Evolutionary conservation across 495 filamentous ascomycete genomes (phyloP).

Genomic region (Neurospora sp.): DNA sequence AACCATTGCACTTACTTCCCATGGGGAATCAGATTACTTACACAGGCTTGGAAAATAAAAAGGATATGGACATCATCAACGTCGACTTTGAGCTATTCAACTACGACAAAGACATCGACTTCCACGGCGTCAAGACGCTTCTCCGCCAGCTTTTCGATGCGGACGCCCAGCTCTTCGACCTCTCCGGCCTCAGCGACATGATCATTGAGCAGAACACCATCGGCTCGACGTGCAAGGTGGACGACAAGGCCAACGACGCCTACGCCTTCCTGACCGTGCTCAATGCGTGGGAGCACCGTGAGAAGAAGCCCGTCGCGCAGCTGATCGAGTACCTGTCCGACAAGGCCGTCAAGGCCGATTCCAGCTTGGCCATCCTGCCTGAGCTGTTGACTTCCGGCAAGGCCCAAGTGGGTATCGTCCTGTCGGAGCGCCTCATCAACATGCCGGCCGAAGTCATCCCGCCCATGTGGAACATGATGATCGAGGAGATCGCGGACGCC

Average conservation of each 20-base stretch:
- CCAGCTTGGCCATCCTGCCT: constrained; percentile 38
- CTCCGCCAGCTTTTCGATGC: constrained; percentile 89
- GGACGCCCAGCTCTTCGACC: constrained; percentile 72
- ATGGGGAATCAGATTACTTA: neutral
- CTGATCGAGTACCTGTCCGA: constrained; percentile 61
- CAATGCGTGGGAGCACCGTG: constrained; percentile 71
- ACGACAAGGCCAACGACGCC: constrained; percentile 86
- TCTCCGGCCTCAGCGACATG: constrained; percentile 76
- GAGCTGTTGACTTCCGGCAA: constrained; percentile 45
- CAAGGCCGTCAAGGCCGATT: constrained; percentile 34
- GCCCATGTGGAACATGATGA: constrained; percentile 93
- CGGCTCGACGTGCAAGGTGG: constrained; percentile 91
- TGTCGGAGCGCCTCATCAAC: constrained; percentile 90
- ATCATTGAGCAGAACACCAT: constrained; percentile 81
- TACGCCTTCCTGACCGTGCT: constrained; percentile 90
- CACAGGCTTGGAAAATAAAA: neutral
- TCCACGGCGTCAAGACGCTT: constrained; percentile 87
- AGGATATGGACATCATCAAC: constrained; percentile 86
- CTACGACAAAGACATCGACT: constrained; percentile 80
- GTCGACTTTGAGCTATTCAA: constrained; percentile 99
- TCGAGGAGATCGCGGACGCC: constrained; percentile 85
- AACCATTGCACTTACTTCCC: too few relatives aligned
- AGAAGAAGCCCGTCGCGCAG: constrained; percentile 57
- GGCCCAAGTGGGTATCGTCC: constrained; percentile 62
- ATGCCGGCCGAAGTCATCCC: constrained; percentile 85